A percentile compares a stretch with the other conserved stretches of the same genome.
Conservation (phyloP, 169 alveolate genomes). For the Plasmodium gaboni region DNA sequence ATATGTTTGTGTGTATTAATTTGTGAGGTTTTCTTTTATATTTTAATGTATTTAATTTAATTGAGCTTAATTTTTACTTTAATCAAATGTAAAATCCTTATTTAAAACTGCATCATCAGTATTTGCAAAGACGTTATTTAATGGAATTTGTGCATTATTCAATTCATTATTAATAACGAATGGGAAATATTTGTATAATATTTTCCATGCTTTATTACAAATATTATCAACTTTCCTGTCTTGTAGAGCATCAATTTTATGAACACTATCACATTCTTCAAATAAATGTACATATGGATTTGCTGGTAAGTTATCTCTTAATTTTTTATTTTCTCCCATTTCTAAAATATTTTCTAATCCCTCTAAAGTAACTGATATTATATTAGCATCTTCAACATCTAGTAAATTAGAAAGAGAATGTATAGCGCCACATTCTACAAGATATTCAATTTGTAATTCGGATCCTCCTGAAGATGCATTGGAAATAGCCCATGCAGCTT, state of each 20-base stretch:
- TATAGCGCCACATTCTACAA: constrained; percentile 94
- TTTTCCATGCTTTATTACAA: constrained; percentile 84
- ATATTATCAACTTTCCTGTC: constrained; percentile 84
- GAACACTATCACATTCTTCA: constrained; percentile 87
- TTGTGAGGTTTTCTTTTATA: background rate
- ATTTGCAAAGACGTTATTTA: constrained; percentile 60
- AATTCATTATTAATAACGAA: constrained; percentile 80
- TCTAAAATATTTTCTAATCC: constrained; percentile 94
- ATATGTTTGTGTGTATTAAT: background rate
- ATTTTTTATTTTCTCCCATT: constrained; percentile 90
- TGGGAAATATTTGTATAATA: constrained; percentile 83
- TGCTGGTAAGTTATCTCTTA: constrained; percentile 83
- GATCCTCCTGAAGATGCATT: constrained; percentile 96
- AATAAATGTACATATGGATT: constrained; percentile 90
- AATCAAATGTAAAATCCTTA: constrained; percentile 70
- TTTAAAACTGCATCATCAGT: constrained; percentile 68
- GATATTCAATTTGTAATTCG: constrained; percentile 88
- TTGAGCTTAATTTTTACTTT: background rate
- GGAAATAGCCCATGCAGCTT: constrained; percentile 99
- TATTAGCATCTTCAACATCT: constrained; percentile 92
- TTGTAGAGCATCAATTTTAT: constrained; percentile 82
- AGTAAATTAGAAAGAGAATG: constrained; percentile 91
- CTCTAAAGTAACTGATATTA: constrained; percentile 93
- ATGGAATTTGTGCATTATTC: constrained; percentile 52
- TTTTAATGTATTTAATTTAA: background rate